Evolutionary conservation across 495 filamentous ascomycete species (phyloP), one percentile per base, ranked within the genome.

Genomic region (Immersiella caudata): DNA sequence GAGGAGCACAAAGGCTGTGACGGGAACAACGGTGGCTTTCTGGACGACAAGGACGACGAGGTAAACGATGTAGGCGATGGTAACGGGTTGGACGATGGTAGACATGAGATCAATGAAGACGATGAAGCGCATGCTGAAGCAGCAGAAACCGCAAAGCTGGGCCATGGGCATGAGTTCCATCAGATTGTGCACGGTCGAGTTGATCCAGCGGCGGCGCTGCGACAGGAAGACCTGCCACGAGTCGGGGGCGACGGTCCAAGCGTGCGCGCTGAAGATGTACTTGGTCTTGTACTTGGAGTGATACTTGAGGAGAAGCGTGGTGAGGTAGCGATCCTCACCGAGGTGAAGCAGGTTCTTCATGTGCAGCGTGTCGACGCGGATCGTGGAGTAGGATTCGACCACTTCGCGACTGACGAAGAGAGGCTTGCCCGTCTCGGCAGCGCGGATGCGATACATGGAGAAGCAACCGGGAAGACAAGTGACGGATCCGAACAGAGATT

Each of bases 151-250:
- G 79, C 95, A 99, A 33, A 99, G 88, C 75, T 98, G 91, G 60
- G 91, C 87, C 76, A 99, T 79, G 6, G 93, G 93, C 72, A 98
- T 93, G 60, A 99, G 88, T 75, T 99, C 95, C 70, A 95, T 91
- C 68, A 99, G 84, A 77, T 99, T 99, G 83, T 99, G 95, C 22
- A 99, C 91, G 2, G 95, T 99, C 33, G 94, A 97, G 81, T 99
- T 99, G 79, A 99, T 99, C 95, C 95, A 99, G 74, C 95, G 90
- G 79, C 95, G 94, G 80, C 95, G 93, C 78, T 99, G 95, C 11
- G 95, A 99, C 72, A 99, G 83, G 85, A 99, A 97, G 52, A 99
- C 92, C 24, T 84, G 82, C 89, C 93, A 98, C 67, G 88, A 91
- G 71, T 98, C 96, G 0, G 95, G 95, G 14, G 95, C 95, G 68